Evolutionary conservation across 768 basidiomycete genomes (phyloP).

Genomic region (Tulasnella sp.): DNA sequence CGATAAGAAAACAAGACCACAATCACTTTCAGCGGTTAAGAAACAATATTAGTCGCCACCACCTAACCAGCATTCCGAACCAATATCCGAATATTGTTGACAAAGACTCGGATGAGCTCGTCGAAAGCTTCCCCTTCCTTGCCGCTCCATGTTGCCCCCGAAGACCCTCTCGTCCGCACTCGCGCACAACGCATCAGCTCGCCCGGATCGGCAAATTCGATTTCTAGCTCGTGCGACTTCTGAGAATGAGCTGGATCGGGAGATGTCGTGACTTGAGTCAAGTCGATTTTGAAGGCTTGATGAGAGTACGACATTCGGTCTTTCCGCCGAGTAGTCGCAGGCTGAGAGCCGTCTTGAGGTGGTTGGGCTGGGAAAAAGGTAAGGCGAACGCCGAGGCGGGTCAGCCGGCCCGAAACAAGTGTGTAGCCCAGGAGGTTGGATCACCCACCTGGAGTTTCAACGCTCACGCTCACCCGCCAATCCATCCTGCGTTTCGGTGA

Average conservation of each 20-base stretch:
- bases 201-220: constrained; percentile 71
- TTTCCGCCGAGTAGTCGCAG: constrained; percentile 59
- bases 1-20: neutral
- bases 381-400: neutral
- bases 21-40: neutral
- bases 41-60: neutral
- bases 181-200: constrained; percentile 67
- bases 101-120: constrained; percentile 84
- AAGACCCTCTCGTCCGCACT: constrained; percentile 57
- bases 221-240: constrained; percentile 75
- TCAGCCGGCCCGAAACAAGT: neutral
- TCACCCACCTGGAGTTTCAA: constrained; percentile 79
- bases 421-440: neutral
- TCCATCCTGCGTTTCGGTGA: constrained; percentile 79
- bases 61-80: constrained; percentile 56
- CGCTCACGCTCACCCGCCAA: constrained; percentile 88
- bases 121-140: constrained; percentile 60
- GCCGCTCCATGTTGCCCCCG: constrained; percentile 47
- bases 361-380: neutral
- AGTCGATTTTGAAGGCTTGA: constrained; percentile 87
- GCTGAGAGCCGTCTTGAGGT: neutral
- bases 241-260: constrained; percentile 33
- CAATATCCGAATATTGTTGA: constrained; percentile 89
- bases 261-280: constrained; percentile 78
- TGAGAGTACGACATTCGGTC: constrained; percentile 91